Evolutionary conservation across 78 protist genomes (phyloP).

Genomic region (Abeoforma whisleri): DNA sequence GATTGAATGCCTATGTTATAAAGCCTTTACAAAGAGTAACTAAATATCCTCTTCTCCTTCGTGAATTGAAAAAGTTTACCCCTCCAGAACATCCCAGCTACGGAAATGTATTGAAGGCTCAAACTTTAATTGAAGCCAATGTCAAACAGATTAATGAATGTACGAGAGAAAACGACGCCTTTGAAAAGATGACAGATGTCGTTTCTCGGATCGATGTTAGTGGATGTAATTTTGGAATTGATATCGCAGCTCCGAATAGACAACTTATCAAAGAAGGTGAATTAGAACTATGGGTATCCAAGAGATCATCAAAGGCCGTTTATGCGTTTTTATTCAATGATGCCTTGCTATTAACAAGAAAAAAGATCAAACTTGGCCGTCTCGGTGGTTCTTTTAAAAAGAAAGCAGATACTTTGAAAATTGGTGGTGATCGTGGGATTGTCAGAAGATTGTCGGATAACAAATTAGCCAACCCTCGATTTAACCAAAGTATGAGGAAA

Average conservation of each 20-base stretch:
- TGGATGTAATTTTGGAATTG: neutral
- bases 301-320: neutral
- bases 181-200: neutral
- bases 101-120: neutral
- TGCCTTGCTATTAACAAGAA: neutral
- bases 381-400: no score
- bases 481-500: no score
- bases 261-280: neutral
- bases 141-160: neutral
- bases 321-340: conserved; percentile 4
- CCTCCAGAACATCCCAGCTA: conserved; percentile 9
- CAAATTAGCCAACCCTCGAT: no score
- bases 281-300: neutral
- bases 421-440: neutral
- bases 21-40: conserved; percentile 16
- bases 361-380: no score
- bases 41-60: neutral
- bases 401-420: neutral
- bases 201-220: neutral
- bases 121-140: neutral
- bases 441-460: no score
- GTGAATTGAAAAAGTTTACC: neutral
- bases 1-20: neutral
- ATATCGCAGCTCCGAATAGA: neutral
- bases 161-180: neutral